Evolutionary conservation across 176 grass and related monocot species (phyloP).

Genomic region (Calamus simplicifolius): DNA sequence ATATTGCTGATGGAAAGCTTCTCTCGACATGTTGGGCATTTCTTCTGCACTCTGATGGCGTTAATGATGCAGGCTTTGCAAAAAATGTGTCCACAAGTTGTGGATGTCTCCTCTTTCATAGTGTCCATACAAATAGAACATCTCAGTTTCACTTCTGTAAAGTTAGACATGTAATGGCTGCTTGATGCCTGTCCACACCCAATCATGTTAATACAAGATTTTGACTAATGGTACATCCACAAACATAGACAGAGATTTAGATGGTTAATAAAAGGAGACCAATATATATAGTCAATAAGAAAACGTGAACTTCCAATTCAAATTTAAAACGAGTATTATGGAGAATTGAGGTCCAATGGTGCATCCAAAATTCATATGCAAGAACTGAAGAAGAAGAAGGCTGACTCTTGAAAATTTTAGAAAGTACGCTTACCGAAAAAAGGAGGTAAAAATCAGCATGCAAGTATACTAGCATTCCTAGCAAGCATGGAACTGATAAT

Average conservation of each 20-base stretch:
- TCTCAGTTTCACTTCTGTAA: constrained; percentile 4
- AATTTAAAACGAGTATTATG: not conserved
- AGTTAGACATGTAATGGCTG: not conserved
- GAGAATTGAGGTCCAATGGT: no score
- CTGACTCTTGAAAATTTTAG: no score
- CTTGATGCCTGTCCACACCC: constrained; percentile 1
- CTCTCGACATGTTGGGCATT: constrained; percentile 8
- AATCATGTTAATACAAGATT: not conserved
- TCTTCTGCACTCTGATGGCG: not conserved
- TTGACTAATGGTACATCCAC: not conserved
- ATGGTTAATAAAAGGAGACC: not conserved
- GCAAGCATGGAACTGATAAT: no score
- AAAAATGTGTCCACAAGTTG: constrained; percentile 11
- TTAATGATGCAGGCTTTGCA: constrained; percentile 7
- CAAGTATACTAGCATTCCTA: no score
- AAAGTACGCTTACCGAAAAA: no score
- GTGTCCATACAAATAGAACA: constrained; percentile 17
- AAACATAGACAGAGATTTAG: not conserved
- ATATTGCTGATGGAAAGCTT: not conserved
- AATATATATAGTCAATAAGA: not conserved
- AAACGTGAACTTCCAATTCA: not conserved
- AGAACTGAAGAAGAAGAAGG: no score
- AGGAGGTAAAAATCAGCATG: no score
- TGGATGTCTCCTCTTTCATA: constrained; percentile 13
- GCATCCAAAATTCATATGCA: no score